phyloP scores from a whole-genome alignment of 2,329 filamentous ascomycete species.

The Penicillium sp. region DNA sequence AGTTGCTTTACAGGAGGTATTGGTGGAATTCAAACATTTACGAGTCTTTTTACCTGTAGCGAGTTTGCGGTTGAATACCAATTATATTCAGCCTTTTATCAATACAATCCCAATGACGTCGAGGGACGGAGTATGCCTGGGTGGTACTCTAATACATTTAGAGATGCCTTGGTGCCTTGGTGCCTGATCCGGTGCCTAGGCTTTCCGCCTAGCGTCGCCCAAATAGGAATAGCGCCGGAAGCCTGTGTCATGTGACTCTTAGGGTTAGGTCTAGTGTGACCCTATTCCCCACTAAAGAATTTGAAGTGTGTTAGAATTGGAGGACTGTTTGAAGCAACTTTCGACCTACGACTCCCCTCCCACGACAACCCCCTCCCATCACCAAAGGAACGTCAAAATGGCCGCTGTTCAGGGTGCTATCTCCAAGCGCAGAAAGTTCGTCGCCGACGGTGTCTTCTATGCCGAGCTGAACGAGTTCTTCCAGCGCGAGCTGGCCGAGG shows the following conservation, averaged over 20 bases:
- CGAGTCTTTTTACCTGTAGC: slow-evolving; percentile 4
- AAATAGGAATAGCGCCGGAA: slow-evolving; percentile 24
- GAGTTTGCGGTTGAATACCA: background rate
- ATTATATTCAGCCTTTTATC: background rate
- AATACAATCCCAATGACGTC: background rate
- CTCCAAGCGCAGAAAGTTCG: slow-evolving; percentile 68
- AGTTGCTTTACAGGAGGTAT: slow-evolving; percentile 9
- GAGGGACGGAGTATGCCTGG: background rate
- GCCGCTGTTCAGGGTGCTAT: slow-evolving; percentile 55
- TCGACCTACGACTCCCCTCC: slow-evolving; percentile 36
- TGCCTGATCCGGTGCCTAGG: slow-evolving; percentile 1
- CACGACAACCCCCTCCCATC: slow-evolving; percentile 37
- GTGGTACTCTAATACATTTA: too few species aligned
- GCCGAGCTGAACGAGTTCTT: slow-evolving; percentile 99
- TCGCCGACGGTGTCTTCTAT: slow-evolving; percentile 99
- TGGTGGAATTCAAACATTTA: slow-evolving; percentile 3
- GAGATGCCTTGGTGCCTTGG: slow-evolving; percentile 3
- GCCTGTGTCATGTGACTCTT: background rate
- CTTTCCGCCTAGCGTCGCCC: background rate
- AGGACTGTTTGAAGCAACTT: slow-evolving; percentile 22
- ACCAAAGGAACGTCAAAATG: slow-evolving; percentile 47
- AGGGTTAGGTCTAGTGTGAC: slow-evolving; percentile 13
- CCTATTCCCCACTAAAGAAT: slow-evolving; percentile 44
- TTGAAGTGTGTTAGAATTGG: slow-evolving; percentile 34
- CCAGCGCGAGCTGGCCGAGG: slow-evolving; percentile 99